These are phyloP conservation scores for Citrullus amarus DNA, from an alignment of 306 rosid species.

Conservation along the genomic window DNA sequence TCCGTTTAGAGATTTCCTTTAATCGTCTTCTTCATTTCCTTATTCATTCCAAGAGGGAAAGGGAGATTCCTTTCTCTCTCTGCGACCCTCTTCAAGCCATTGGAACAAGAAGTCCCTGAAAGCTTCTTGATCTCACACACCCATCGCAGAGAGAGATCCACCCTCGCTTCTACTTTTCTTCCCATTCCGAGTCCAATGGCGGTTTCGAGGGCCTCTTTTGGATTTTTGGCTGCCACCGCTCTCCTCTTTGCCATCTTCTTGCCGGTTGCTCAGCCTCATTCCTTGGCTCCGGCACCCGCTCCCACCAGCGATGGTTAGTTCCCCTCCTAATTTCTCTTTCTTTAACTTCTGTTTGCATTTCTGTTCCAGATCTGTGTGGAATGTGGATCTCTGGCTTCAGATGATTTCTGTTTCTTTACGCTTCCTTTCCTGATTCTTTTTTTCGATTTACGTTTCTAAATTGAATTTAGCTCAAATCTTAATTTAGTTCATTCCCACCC, in stretches of 20 bases:
- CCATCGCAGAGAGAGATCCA: conserved; percentile 33
- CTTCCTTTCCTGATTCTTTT: conserved; percentile 27
- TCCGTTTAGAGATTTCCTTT: not conserved
- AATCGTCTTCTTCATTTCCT: not conserved
- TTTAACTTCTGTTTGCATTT: not conserved
- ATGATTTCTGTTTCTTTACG: not conserved
- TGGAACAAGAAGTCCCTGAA: not conserved
- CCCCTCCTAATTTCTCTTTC: not conserved
- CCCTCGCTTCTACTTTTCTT: not conserved
- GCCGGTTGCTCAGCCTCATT: conserved; percentile 39
- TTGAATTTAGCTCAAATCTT: not conserved
- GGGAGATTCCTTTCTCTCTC: conserved; percentile 14
- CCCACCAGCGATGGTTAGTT: conserved; percentile 61
- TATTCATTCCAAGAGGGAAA: not conserved
- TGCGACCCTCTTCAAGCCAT: conserved; percentile 19
- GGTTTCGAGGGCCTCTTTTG: conserved; percentile 20
- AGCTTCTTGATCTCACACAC: conserved; percentile 1
- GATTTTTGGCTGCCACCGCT: conserved; percentile 25
- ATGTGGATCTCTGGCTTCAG: not conserved
- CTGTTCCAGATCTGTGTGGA: conserved; percentile 13
- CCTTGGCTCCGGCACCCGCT: conserved; percentile 46
- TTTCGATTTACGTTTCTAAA: not conserved
- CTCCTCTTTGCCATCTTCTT: conserved; percentile 29
- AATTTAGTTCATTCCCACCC: not conserved
- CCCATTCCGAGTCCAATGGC: conserved; percentile 16